These are phyloP conservation scores for Eucommia ulmoides DNA, from an alignment of 257 asterid genomes.

Conservation along the genomic window DNA sequence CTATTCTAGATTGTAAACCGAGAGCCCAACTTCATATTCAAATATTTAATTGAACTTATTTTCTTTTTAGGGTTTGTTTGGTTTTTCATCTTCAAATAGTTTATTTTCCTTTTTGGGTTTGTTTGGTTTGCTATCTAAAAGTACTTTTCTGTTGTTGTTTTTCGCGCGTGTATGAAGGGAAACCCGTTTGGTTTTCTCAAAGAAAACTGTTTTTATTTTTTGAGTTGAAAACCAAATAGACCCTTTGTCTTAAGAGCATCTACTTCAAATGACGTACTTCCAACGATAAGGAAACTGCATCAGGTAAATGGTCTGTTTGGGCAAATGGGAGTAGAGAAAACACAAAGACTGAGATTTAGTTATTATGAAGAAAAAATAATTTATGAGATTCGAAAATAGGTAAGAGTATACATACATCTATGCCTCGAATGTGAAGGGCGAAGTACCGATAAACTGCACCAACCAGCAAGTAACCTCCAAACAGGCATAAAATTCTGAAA, in stretches of 20 bases:
- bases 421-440: conserved; percentile 70
- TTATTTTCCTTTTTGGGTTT: too few relatives aligned
- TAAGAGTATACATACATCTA: conserved; percentile 61
- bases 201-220: too few relatives aligned
- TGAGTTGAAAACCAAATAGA: too few relatives aligned
- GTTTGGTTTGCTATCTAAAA: too few relatives aligned
- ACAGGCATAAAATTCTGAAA: conserved; percentile 58
- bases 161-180: too few relatives aligned
- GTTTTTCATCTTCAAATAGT: too few relatives aligned
- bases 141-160: too few relatives aligned
- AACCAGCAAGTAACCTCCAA: conserved; percentile 67
- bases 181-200: too few relatives aligned
- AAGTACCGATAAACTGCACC: conserved; percentile 72
- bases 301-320: background rate
- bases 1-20: too few relatives aligned
- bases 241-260: background rate
- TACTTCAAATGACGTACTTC: background rate
- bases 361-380: conserved; percentile 4
- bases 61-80: too few relatives aligned
- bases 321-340: background rate
- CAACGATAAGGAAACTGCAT: background rate
- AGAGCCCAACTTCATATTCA: too few relatives aligned
- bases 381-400: conserved; percentile 1
- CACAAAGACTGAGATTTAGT: background rate
- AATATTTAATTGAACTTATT: too few relatives aligned